Evolutionary conservation across 768 basidiomycete species (phyloP), one percentile per base, ranked within the genome.

Genomic region (Pholiota molesta): DNA sequence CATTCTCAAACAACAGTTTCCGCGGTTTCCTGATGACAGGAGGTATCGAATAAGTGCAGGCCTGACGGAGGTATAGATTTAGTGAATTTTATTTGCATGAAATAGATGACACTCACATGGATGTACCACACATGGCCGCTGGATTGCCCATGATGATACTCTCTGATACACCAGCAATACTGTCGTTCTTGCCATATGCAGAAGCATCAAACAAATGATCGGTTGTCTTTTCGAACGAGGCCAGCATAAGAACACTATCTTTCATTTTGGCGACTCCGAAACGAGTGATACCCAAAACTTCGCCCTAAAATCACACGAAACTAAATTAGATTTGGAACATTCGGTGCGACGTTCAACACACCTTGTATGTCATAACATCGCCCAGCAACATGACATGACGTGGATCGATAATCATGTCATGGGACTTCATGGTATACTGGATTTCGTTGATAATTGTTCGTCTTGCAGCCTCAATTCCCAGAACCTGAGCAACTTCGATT

Each of bases 181-280:
- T 86, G 71, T 99, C 97, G 54, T 88, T 94, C 76, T 99, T 99
- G 11, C 95, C 94, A 73, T 91, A 96, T 2, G 97, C 93, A 10
- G 97, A 91, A 2, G 97, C 97, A 71, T 99, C 95, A 77, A 99
- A 99, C 62, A 99, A 78, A 75, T 99, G 97, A 79, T 99, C 97
- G 14, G 97, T 99, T 16, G 97, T 99, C 80, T 99, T 99, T 77
- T 99, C 97, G 75, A 99, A 99, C 26, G 95, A 97, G 10, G 97
- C 97, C 69, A 99, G 81, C 97, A 99, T 99, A 69, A 99, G 86
- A 0, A 98, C 96, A 69, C 94, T 95, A 75, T 99, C 97, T 75
- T 99, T 99, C 95, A 99, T 99, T 79, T 98, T 98, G 8, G 96
- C 94, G 26, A 99, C 97, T 71, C 97, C 97, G 75, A 99, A 99